Percentiles rank a stretch among this genome's conserved stretches.
Conservation (phyloP, 1,139 yeast genomes). For the Sugiyamaella pinicola region DNA sequence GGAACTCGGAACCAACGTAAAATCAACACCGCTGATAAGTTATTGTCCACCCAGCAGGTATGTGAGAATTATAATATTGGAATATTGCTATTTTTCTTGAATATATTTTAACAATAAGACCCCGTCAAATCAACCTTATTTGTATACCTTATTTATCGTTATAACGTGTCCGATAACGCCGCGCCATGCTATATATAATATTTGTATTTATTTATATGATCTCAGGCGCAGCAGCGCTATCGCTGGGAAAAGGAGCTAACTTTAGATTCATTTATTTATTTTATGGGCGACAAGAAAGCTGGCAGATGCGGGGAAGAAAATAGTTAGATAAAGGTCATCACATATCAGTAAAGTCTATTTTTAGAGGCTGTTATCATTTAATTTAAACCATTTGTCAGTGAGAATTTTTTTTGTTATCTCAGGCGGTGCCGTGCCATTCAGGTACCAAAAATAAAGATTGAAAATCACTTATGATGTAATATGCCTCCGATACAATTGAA, state of each 20-base stretch:
- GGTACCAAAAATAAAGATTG: background rate
- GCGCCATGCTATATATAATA: background rate
- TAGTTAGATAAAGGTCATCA: too few relatives aligned
- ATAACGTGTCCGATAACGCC: conserved; percentile 12
- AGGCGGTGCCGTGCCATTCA: background rate
- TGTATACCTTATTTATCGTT: background rate
- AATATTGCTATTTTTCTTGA: background rate
- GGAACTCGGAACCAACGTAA: too few relatives aligned
- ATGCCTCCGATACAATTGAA: too few relatives aligned
- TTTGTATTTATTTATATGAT: background rate
- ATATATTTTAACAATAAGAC: background rate
- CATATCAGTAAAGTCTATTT: too few relatives aligned
- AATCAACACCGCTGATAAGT: too few relatives aligned
- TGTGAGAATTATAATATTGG: too few relatives aligned
- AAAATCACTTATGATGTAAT: too few relatives aligned
- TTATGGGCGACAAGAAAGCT: too few relatives aligned
- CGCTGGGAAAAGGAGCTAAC: background rate
- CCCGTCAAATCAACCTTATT: background rate
- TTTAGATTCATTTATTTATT: too few relatives aligned
- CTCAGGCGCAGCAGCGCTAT: background rate
- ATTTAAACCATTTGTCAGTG: too few relatives aligned
- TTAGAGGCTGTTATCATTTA: too few relatives aligned
- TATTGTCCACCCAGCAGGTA: background rate
- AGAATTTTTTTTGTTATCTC: background rate
- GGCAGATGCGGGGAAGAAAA: too few relatives aligned